Percentiles rank a stretch among this genome's conserved stretches.
Conservation (phyloP, 345 rosid genomes). For the Citrus trifoliata region DNA sequence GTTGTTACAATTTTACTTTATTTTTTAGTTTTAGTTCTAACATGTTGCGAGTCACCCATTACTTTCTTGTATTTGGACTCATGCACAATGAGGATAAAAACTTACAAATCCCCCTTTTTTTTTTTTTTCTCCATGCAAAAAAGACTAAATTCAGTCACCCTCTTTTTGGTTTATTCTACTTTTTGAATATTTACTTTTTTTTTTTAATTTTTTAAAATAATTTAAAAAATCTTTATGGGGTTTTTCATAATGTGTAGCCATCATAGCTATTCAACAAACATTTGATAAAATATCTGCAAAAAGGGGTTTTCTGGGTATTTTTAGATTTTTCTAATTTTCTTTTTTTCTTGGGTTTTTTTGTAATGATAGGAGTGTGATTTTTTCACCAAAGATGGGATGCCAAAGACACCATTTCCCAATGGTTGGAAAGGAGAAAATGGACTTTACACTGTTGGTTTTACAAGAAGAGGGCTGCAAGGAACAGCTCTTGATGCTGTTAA, state of each 20-base stretch:
- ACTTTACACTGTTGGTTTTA: conserved; percentile 82
- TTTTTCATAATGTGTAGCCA: conserved; percentile 9
- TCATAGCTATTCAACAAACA: conserved; percentile 1
- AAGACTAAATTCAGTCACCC: conserved; percentile 24
- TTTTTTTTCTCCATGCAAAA: conserved; percentile 34
- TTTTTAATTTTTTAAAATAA: not conserved
- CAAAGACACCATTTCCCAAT: conserved; percentile 68
- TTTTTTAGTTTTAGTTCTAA: conserved; percentile 33
- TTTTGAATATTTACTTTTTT: conserved; percentile 1
- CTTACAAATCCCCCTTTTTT: conserved; percentile 26
- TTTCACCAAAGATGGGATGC: conserved; percentile 84
- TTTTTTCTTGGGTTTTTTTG: not conserved
- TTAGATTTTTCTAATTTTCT: not conserved
- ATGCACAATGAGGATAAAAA: conserved; percentile 22
- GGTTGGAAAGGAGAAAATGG: conserved; percentile 84
- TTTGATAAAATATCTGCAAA: not conserved
- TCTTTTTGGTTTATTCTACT: conserved; percentile 21
- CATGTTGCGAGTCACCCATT: conserved; percentile 39
- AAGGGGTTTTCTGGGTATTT: not conserved
- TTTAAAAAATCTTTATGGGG: not conserved
- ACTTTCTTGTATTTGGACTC: conserved; percentile 37
- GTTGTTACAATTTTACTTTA: not conserved
- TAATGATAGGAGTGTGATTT: conserved; percentile 48
- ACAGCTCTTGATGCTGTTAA: conserved; percentile 68
- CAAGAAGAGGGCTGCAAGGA: conserved; percentile 78